Percentiles rank a stretch among this genome's conserved stretches.
These are phyloP conservation scores for Fusarium sp. DNA, from an alignment of 2,329 filamentous ascomycete genomes.

Conservation along the genomic window DNA sequence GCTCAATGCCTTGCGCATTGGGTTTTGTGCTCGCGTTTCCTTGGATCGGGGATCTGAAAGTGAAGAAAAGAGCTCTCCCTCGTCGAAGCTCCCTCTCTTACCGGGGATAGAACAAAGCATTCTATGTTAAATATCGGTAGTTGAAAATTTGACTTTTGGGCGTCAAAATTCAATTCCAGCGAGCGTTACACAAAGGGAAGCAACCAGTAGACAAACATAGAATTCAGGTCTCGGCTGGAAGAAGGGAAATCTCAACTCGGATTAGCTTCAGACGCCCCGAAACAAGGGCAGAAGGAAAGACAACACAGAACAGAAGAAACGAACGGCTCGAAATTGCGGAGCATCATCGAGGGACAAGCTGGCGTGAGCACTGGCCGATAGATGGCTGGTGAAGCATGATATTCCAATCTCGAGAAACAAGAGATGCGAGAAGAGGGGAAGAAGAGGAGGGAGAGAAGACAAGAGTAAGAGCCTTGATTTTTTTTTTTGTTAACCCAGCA, in stretches of 20 bases:
- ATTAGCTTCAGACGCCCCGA: conserved; percentile 33
- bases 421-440: conserved; percentile 1
- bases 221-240: conserved; percentile 20
- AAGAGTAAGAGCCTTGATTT: conserved; percentile 9
- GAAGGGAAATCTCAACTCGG: conserved; percentile 13
- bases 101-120: conserved; percentile 3
- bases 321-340: neutral
- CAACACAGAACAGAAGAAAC: neutral
- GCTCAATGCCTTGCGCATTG: conserved; percentile 42
- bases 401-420: conserved; percentile 33
- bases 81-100: conserved; percentile 3
- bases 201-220: conserved; percentile 7
- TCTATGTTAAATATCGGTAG: conserved; percentile 16
- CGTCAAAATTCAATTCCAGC: conserved; percentile 20
- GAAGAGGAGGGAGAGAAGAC: neutral
- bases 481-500: neutral
- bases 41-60: neutral
- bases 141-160: conserved; percentile 17
- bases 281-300: conserved; percentile 17
- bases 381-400: conserved; percentile 36
- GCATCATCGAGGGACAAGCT: conserved; percentile 20
- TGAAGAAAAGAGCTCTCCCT: conserved; percentile 3
- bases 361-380: conserved; percentile 34
- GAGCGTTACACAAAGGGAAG: conserved; percentile 11
- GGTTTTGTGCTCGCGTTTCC: neutral